Evolutionary conservation across 495 filamentous ascomycete species (phyloP), one percentile per base, ranked within the genome.

Genomic region (Aspergillus incahuasiensis): DNA sequence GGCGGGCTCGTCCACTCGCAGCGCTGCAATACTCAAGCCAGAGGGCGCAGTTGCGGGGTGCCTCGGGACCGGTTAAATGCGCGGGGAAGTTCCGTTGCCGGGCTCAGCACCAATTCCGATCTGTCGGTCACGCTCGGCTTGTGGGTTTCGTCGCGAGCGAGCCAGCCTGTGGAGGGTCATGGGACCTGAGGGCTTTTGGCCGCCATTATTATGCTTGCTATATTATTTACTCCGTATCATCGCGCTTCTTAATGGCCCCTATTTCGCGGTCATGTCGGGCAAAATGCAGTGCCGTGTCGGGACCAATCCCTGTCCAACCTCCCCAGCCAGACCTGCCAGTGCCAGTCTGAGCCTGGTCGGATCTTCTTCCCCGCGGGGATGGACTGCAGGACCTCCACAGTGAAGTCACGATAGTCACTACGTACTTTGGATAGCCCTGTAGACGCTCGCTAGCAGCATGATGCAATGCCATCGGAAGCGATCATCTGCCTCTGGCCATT

Each of bases 41-140:
- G 32, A 5, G 6, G 32, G 32, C 32, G 32, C 32, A 7, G 32
- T 57, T 55, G 59, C 44, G 56, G 66, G 63, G 63, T 50, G 59
- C 57, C 58, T 56, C 62, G 59, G 58, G 58, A 59, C 62, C 62
- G 62, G 62, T 60, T 65, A 62, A 65, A 64, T 64, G 62, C 43
- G 55, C 52, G 57, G 55, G 61, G 57, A 57, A 58, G 41, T 61
- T 52, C 49, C 49, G 49, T 43, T 61, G 62, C 58, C 62, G 62
- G 62, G 21, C 6, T 16, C 11, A n/a, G 1, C 24, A 1, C 0
- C 49, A 43, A 43, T 52, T 48, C 50, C 52, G 52, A 55, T 59
- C 44, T 35, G 58, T 60, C 58, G 58, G 58, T 54, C 48, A 24
- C 48, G 48, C 4, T 50, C 48, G 48, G 48, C 48, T 50, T 50